Evolutionary conservation across 805 yeast species (phyloP), one percentile per base, ranked within the genome.

Genomic region (Candida montana): DNA sequence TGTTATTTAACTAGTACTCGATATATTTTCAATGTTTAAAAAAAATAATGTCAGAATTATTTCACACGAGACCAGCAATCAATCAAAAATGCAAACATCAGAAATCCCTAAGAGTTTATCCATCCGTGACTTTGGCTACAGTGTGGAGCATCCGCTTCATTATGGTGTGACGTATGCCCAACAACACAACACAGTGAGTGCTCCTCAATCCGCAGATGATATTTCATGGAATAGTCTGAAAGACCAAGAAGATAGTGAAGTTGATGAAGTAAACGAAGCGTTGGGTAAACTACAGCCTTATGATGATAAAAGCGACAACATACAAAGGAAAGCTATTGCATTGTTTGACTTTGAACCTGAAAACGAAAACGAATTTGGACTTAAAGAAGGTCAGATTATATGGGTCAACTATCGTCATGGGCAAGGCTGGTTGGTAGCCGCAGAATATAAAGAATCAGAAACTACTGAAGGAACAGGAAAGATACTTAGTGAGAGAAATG

Each of bases 391-490:
- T 28, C 97, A 93, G 62, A 61, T 77, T 12, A 77, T 93, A 2
- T 82, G 89, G 76, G 83, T 93, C 24, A 79, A 83, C 45, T 91
- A 90, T 61, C 77, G 95, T 43, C 96, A 91, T 60, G 98, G 98
- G 20, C 97, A 91, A 60, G 99, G 99, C 7, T 93, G 99, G 99
- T 72, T 93, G 3, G 97, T 93, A 39, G 98, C 97, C 1, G 72
- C 72, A 45, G 40, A 27, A 1, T 41, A 33, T 20, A 31, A 37
- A 12, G 44, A 41, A 9, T 2, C 32, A 8, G 89, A 88, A 54
- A 82, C 86, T 1, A 69, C 57, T 21, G 72, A 83, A 3, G 88
- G 87, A 1, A 18, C 30, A 12, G 13, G 30, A 5, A 88, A 87
- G 1, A 30, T 41, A 8, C 23, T 33, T 17, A 26, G n/a, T 17